These are phyloP conservation scores for Dactylellina leptospora DNA, from an alignment of 2,329 filamentous ascomycete species.

Conservation along the genomic window DNA sequence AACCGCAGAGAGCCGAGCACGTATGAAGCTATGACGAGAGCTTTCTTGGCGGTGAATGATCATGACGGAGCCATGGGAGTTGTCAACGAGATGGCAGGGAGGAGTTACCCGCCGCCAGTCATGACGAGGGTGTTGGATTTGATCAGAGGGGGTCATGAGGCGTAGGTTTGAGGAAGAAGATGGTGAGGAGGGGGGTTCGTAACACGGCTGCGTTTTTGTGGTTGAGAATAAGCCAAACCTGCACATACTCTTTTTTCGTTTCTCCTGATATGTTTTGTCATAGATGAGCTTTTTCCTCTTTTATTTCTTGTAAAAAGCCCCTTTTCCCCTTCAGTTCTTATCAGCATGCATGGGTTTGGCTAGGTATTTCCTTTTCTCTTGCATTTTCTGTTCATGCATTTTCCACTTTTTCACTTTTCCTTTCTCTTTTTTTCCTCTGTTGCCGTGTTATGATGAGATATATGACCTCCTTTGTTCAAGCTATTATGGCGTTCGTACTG, in stretches of 20 bases:
- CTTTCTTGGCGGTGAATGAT: constrained; percentile 84
- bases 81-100: constrained; percentile 86
- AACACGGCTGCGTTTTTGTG: constrained; percentile 34
- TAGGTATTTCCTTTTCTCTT: constrained; percentile 24
- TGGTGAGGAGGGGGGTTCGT: constrained; percentile 13
- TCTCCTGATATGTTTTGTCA: constrained; percentile 23
- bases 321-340: constrained; percentile 3
- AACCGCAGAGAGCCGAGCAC: constrained; percentile 90
- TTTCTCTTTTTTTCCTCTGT: not conserved
- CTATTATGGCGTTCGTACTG: constrained; percentile 18
- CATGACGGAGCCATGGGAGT: constrained; percentile 78
- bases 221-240: constrained; percentile 43
- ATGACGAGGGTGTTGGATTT: constrained; percentile 93
- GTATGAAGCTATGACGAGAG: constrained; percentile 97
- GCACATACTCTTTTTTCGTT: constrained; percentile 35
- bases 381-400: not conserved
- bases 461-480: constrained; percentile 29
- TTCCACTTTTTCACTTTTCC: not conserved
- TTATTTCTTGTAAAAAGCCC: constrained; percentile 13
- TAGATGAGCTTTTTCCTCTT: constrained; percentile 3
- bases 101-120: constrained; percentile 90
- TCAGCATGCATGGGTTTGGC: constrained; percentile 49
- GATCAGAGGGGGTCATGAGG: constrained; percentile 66
- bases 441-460: constrained; percentile 41
- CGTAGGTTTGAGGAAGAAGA: constrained; percentile 17